phyloP scores from a whole-genome alignment of 2,329 filamentous ascomycete species.

The Colletotrichum camelliae region DNA sequence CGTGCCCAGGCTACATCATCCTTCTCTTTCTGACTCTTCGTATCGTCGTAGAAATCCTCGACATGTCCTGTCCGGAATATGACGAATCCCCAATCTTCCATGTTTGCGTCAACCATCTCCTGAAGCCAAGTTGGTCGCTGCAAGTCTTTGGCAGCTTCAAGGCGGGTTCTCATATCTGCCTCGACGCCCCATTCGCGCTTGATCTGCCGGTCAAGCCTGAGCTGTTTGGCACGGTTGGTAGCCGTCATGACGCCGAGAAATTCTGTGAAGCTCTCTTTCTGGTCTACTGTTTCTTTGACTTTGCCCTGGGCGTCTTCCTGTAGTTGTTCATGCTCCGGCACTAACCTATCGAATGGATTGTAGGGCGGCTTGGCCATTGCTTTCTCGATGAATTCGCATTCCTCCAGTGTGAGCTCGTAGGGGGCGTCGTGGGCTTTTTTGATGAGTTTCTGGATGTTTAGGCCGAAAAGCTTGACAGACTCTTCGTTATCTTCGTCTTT shows the following conservation, averaged over 20 bases:
- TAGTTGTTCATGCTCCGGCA: not conserved
- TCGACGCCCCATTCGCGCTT: not conserved
- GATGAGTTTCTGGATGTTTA: not conserved
- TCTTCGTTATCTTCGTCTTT: not conserved
- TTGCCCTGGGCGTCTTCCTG: not conserved
- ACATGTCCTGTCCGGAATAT: not conserved
- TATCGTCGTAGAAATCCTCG: fast-evolving
- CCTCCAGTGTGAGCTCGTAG: not conserved
- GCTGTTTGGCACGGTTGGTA: not conserved
- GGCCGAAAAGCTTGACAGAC: not conserved
- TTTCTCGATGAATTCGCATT: not conserved
- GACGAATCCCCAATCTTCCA: not conserved
- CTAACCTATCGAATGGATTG: not conserved
- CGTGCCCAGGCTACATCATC: not conserved
- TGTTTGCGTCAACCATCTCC: not conserved
- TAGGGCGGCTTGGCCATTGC: not conserved
- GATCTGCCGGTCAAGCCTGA: not conserved
- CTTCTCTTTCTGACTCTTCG: not conserved
- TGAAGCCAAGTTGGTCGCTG: not conserved
- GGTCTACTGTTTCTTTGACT: not conserved
- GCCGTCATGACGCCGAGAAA: not conserved
- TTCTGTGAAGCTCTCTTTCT: not conserved
- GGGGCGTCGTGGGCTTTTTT: not conserved
- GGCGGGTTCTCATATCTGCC: not conserved
- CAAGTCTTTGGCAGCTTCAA: not conserved